These are phyloP conservation scores for Fonsecaea multimorphosa DNA, from an alignment of 2,329 filamentous ascomycete species.

Conservation along the genomic window DNA sequence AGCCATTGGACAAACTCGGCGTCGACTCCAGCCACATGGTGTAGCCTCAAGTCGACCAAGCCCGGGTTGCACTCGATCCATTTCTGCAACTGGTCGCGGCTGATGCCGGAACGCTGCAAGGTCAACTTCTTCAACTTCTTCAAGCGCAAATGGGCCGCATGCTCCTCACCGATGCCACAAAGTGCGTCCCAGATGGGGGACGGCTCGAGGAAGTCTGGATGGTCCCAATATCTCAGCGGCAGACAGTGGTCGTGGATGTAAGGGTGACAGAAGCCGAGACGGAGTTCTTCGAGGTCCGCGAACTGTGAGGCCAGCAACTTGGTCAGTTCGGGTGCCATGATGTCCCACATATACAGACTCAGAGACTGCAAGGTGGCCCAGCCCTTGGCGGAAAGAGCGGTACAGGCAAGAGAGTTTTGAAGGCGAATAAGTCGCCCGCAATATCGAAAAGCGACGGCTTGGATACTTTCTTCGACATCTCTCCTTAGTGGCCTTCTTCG, in stretches of 20 bases:
- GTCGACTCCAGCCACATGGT: conserved; percentile 45
- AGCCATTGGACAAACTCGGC: conserved; percentile 47
- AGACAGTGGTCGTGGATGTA: conserved; percentile 45
- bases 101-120: conserved; percentile 46
- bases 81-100: conserved; percentile 44
- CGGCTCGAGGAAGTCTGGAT: conserved; percentile 31
- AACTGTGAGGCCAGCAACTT: conserved; percentile 43
- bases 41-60: conserved; percentile 42
- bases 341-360: conserved; percentile 39
- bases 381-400: conserved; percentile 20
- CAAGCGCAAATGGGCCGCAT: conserved; percentile 36
- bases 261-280: conserved; percentile 46
- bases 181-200: conserved; percentile 45
- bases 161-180: conserved; percentile 41
- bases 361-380: conserved; percentile 30
- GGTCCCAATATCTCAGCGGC: conserved; percentile 42
- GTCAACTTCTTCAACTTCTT: conserved; percentile 42
- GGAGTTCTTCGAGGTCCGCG: conserved; percentile 44
- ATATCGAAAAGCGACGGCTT: conserved; percentile 18
- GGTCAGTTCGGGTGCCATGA: conserved; percentile 43
- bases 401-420: conserved; percentile 33
- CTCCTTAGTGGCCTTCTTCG: background rate
- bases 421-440: conserved; percentile 27
- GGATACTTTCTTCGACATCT: conserved; percentile 22
- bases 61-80: conserved; percentile 44